These are phyloP conservation scores for Syzygium oleosum DNA, from an alignment of 345 rosid species.

Conservation along the genomic window DNA sequence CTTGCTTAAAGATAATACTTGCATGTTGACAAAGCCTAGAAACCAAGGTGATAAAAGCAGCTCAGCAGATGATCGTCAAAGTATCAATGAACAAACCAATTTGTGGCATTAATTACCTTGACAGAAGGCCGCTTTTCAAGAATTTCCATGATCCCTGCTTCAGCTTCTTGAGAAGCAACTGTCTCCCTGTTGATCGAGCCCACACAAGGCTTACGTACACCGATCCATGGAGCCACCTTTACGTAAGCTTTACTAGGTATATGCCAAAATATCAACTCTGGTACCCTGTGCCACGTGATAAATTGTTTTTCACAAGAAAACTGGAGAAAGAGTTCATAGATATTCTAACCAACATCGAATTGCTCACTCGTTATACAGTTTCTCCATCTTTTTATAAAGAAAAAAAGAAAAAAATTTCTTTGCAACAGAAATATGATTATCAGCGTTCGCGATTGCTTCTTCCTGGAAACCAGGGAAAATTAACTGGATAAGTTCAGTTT, in stretches of 20 bases:
- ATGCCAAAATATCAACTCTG: conserved; percentile 91
- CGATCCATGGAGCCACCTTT: conserved; percentile 56
- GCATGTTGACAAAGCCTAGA: neutral
- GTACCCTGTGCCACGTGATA: conserved; percentile 27
- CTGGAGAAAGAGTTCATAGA: neutral
- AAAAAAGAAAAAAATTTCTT: neutral
- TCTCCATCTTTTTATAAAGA: neutral
- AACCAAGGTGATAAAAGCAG: neutral
- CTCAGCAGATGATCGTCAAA: neutral
- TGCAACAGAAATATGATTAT: neutral
- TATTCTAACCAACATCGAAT: neutral
- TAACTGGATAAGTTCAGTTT: neutral
- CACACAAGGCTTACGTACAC: conserved; percentile 58
- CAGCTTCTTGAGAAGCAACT: conserved; percentile 76
- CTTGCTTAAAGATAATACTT: neutral
- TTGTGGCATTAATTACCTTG: conserved; percentile 35
- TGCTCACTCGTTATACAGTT: neutral
- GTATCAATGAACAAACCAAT: neutral
- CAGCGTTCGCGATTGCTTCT: neutral
- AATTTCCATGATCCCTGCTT: conserved; percentile 57
- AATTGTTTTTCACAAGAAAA: neutral
- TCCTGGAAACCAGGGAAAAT: neutral
- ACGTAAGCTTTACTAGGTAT: conserved; percentile 74
- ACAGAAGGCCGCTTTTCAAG: conserved; percentile 56
- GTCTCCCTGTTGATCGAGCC: conserved; percentile 79